Conservation (phyloP, 768 basidiomycete species). For the Lactifluus rugatus region DNA sequence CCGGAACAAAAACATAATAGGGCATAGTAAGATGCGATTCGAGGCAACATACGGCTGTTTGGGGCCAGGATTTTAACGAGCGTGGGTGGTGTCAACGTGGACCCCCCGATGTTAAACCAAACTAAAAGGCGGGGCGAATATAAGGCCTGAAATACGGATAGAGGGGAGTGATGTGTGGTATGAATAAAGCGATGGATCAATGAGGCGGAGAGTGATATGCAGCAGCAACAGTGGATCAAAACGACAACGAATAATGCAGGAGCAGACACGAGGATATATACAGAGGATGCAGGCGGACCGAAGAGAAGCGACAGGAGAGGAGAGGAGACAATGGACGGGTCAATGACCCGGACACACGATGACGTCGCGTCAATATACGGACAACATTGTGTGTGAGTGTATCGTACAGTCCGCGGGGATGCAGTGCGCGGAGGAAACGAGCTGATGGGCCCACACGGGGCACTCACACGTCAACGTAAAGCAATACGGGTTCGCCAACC, state of each 20-base stretch:
- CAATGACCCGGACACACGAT: not conserved
- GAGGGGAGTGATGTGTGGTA: constrained; percentile 8
- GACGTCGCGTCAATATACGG: constrained; percentile 4
- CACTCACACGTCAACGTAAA: constrained; percentile 77
- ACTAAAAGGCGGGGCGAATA: constrained; percentile 10
- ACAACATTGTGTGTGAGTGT: constrained; percentile 6
- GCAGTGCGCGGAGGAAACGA: not conserved
- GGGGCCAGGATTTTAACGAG: constrained; percentile 11
- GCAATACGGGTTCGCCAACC: constrained; percentile 89
- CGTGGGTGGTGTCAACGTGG: constrained; percentile 6
- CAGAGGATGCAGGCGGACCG: not conserved
- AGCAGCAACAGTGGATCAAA: constrained; percentile 18
- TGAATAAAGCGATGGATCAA: constrained; percentile 16
- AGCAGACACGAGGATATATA: constrained; percentile 14
- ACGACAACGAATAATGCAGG: constrained; percentile 15
- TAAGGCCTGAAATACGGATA: constrained; percentile 15
- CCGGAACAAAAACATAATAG: constrained; percentile 1
- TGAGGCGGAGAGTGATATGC: constrained; percentile 19
- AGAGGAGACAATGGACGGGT: not conserved
- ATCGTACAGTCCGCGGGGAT: constrained; percentile 5
- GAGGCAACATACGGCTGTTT: constrained; percentile 6
- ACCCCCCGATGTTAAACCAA: constrained; percentile 9
- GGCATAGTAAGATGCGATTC: constrained; percentile 13
- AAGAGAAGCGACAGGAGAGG: not conserved
- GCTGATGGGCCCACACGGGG: not conserved